Percentiles rank a stretch among this genome's conserved stretches.
These are phyloP conservation scores for Septoria petroselini DNA, from an alignment of 2,329 filamentous ascomycete genomes.

Conservation along the genomic window DNA sequence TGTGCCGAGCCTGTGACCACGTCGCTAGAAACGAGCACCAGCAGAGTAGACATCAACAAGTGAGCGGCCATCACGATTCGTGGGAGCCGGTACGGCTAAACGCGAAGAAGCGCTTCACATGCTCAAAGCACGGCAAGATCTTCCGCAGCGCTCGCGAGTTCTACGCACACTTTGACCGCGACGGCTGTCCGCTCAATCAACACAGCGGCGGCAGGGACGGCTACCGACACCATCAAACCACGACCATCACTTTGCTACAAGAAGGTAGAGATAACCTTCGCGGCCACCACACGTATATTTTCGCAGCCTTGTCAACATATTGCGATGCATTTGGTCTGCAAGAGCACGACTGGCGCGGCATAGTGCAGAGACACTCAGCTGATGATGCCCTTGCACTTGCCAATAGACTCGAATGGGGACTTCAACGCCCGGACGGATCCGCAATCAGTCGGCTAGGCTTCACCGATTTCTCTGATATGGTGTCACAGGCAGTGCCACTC, in stretches of 20 bases:
- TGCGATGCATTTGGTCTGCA: constrained; percentile 4
- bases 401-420: constrained; percentile 12
- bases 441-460: constrained; percentile 13
- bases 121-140: constrained; percentile 2
- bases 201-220: constrained; percentile 7
- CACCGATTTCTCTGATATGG: constrained; percentile 4
- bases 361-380: constrained; percentile 1
- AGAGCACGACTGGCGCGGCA: not conserved
- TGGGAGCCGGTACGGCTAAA: constrained; percentile 6
- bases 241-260: constrained; percentile 4
- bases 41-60: not conserved
- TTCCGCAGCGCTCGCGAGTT: constrained; percentile 7
- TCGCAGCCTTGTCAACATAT: constrained; percentile 1
- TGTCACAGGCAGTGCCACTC: constrained; percentile 4
- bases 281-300: constrained; percentile 2
- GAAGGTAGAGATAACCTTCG: constrained; percentile 6
- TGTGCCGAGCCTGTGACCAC: constrained; percentile 7
- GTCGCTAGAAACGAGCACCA: constrained; percentile 10
- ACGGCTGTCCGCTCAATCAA: constrained; percentile 6
- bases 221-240: constrained; percentile 8
- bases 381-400: constrained; percentile 4
- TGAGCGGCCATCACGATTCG: constrained; percentile 4
- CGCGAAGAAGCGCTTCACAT: constrained; percentile 8
- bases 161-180: constrained; percentile 12
- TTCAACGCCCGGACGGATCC: not conserved